Evolutionary conservation across 2,329 filamentous ascomycete species (phyloP).

Genomic region (Penicillium sclerotiorum): DNA sequence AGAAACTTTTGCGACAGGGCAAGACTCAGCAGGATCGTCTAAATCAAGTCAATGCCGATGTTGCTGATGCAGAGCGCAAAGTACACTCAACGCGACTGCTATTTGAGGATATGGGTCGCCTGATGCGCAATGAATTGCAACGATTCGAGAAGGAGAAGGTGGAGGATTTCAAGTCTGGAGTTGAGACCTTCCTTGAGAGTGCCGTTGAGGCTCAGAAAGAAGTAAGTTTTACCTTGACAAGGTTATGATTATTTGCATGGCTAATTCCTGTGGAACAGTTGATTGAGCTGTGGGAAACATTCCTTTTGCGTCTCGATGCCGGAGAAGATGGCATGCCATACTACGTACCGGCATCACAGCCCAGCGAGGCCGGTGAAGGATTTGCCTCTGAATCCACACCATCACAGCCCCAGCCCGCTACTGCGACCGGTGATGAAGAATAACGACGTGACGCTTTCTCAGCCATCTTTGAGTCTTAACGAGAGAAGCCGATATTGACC

Average conservation of each 20-base stretch:
- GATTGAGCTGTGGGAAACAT: constrained; percentile 96
- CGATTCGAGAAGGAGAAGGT: constrained; percentile 97
- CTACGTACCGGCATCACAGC: constrained; percentile 36
- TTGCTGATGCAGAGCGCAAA: constrained; percentile 90
- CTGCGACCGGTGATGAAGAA: constrained; percentile 17
- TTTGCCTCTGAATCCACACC: constrained; percentile 21
- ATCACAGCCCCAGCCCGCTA: constrained; percentile 12
- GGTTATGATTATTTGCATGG: neutral
- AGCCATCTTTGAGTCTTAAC: neutral
- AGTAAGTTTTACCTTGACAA: constrained; percentile 57
- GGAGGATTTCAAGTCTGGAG: constrained; percentile 96
- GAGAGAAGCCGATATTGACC: neutral
- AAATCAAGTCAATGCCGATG: constrained; percentile 88
- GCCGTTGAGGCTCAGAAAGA: constrained; percentile 98
- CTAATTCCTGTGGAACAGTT: constrained; percentile 60
- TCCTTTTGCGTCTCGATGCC: constrained; percentile 91
- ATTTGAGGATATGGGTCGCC: constrained; percentile 95
- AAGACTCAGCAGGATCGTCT: constrained; percentile 94
- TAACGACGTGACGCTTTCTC: neutral
- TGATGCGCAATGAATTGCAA: constrained; percentile 90
- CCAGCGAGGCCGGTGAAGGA: constrained; percentile 20
- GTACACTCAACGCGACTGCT: constrained; percentile 86
- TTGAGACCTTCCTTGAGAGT: constrained; percentile 96
- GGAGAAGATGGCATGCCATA: constrained; percentile 74
- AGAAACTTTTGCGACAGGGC: constrained; percentile 92